Base-by-base conservation (phyloP, 768 basidiomycete genomes). In the Pulveroboletus sp. region DNA sequence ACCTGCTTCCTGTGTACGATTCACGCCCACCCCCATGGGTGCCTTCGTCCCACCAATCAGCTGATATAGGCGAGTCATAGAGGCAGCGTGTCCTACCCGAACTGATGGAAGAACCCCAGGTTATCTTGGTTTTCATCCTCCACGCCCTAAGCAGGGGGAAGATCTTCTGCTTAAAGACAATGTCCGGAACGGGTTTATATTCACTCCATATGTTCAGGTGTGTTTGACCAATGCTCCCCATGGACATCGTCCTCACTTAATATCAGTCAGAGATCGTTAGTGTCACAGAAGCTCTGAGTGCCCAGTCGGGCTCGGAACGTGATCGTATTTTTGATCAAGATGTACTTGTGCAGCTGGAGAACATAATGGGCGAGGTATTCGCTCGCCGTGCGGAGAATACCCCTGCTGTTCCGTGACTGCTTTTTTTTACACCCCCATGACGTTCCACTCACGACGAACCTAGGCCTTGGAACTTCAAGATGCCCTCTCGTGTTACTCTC, bases 401-500 rank as follows among this genome's bases (percentile, higher is more conserved):
- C 11, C 76, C 84, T 17, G 47, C 73, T 5, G 71, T 92, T 38
- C 83, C 86, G 90, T 90, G 63, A 57, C 86, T 71, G 47, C 5
- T 2, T 27, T 22, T 38, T 14, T 22, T 8, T 26, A 4, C 6
- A 14, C 40, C 10, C 8, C 19, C 6, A 14, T 19, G 6, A 6
- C 23, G 20, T 30, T 24, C 42, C 42, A 19, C 30, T 57, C 30
- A 50, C 8, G 24, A 26, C 13, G 17, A 16, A 48, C 23, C 8
- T 44, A 57, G 89, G 13, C 51, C 77, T 6, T 82, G 82, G 20
- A 76, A 83, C 1, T 93, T 89, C 67, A 85, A 84, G 44, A 80
- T 92, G 57, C 90, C 90, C 0, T 80, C 84, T n/a, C 73, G 90
- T 57, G 87, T 89, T 6, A 92, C 90, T 2, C 70, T 87, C 12